A percentile compares a stretch with the other conserved stretches of the same genome.
Conservation (phyloP, 2,329 filamentous ascomycete genomes). For the Aspergillus fischeri region DNA sequence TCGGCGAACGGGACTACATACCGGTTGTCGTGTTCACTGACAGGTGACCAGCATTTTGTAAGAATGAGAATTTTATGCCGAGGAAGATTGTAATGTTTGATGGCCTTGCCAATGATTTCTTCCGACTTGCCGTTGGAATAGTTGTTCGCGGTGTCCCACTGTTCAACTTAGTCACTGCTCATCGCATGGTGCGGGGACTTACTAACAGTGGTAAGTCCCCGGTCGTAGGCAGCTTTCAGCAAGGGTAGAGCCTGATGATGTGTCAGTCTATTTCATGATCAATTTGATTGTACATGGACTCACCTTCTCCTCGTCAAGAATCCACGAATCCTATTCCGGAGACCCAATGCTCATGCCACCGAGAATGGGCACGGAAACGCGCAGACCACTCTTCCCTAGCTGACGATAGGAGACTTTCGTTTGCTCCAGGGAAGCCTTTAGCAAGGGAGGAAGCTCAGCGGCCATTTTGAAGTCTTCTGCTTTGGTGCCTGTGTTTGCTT, state of each 20-base stretch:
- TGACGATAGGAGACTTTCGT: not conserved
- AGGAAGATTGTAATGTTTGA: constrained; percentile 14
- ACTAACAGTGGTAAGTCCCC: constrained; percentile 22
- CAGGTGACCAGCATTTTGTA: constrained; percentile 19
- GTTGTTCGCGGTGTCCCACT: constrained; percentile 6
- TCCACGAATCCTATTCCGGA: not conserved
- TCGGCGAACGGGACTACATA: not conserved
- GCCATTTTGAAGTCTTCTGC: not conserved
- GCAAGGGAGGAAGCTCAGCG: not conserved
- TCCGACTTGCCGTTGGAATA: constrained; percentile 57
- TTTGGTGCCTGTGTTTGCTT: not conserved
- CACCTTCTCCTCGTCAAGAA: not conserved
- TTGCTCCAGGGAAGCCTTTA: not conserved
- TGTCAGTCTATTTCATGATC: not conserved
- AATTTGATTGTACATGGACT: not conserved
- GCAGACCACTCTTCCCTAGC: not conserved
- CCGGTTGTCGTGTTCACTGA: constrained; percentile 9
- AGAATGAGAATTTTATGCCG: constrained; percentile 20
- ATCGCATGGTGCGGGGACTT: constrained; percentile 21
- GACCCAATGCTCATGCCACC: constrained; percentile 1
- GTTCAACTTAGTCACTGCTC: constrained; percentile 16
- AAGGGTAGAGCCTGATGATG: not conserved
- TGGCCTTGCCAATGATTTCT: constrained; percentile 59
- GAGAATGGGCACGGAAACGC: not conserved
- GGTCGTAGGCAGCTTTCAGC: constrained; percentile 6